phyloP scores from a whole-genome alignment of 2,329 filamentous ascomycete species.

The Arthroderma uncinatum region DNA sequence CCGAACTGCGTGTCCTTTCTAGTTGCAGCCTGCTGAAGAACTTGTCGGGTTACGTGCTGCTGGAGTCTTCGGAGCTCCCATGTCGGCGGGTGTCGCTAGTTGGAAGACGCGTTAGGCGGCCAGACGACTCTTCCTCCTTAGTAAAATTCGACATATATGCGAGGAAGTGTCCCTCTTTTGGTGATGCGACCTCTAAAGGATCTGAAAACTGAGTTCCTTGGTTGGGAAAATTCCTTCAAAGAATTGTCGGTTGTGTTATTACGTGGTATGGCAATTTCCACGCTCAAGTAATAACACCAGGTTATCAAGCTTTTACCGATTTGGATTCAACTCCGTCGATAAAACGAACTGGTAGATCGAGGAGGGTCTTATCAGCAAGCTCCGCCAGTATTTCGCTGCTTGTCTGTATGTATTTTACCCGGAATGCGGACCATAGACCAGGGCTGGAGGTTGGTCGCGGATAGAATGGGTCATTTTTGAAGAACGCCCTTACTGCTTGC shows the following conservation, averaged over 20 bases:
- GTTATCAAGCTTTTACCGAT: neutral
- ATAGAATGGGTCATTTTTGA: constrained; percentile 43
- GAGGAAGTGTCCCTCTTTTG: neutral
- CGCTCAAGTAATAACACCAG: neutral
- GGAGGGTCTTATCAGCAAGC: neutral
- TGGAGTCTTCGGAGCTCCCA: neutral
- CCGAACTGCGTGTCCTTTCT: neutral
- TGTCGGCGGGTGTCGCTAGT: neutral
- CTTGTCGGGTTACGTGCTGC: neutral
- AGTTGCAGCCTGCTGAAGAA: neutral
- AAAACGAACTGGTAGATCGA: constrained; percentile 4
- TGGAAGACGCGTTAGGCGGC: neutral
- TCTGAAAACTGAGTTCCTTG: neutral
- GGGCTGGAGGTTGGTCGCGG: constrained; percentile 29
- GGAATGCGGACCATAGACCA: constrained; percentile 21
- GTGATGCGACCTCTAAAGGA: neutral
- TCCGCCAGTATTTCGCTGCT: constrained; percentile 10
- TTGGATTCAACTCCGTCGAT: constrained; percentile 7
- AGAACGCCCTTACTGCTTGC: constrained; percentile 36
- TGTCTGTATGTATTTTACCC: constrained; percentile 18
- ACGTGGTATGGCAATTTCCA: neutral
- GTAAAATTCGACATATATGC: neutral
- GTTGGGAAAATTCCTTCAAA: no score
- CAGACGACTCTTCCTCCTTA: neutral
- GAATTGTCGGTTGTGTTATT: no score